Conservation (phyloP, 2,329 filamentous ascomycete species). For the Pseudonectria foliicola region DNA sequence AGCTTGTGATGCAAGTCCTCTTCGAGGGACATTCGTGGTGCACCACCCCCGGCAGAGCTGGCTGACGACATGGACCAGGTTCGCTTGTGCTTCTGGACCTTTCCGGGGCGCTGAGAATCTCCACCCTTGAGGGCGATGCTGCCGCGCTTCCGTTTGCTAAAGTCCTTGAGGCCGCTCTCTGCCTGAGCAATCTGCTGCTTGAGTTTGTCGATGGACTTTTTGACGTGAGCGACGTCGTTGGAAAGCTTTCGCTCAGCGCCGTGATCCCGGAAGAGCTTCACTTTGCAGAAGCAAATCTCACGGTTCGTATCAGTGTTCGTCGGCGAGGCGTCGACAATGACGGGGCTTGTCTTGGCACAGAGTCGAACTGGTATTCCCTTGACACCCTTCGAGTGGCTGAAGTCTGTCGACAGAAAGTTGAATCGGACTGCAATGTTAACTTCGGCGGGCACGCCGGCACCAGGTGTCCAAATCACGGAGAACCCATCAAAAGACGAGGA, state of each 20-base stretch:
- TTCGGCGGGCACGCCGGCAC: conserved; percentile 59
- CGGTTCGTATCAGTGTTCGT: conserved; percentile 37
- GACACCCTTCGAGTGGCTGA: conserved; percentile 96
- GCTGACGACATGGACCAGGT: conserved; percentile 92
- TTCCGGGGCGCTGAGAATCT: conserved; percentile 60
- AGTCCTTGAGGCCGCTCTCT: conserved; percentile 60
- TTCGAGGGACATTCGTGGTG: conserved; percentile 46
- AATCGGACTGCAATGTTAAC: conserved; percentile 88
- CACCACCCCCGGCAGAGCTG: conserved; percentile 47
- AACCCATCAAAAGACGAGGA: conserved; percentile 88
- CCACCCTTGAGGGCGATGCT: conserved; percentile 40
- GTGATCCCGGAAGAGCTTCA: conserved; percentile 94
- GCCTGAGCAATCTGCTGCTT: conserved; percentile 86
- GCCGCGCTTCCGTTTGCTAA: conserved; percentile 56
- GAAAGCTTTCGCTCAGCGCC: conserved; percentile 91
- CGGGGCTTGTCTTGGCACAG: conserved; percentile 77
- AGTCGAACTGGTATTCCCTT: conserved; percentile 93
- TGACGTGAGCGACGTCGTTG: conserved; percentile 90
- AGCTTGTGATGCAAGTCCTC: conserved; percentile 77
- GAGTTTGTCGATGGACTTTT: conserved; percentile 92
- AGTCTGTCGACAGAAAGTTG: conserved; percentile 97
- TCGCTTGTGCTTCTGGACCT: conserved; percentile 81
- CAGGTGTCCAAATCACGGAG: conserved; percentile 80
- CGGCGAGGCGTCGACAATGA: conserved; percentile 47
- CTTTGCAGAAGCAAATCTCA: conserved; percentile 91